phyloP scores from a whole-genome alignment of 352 stramenopile species.

The Globisporangium camurandrum region DNA sequence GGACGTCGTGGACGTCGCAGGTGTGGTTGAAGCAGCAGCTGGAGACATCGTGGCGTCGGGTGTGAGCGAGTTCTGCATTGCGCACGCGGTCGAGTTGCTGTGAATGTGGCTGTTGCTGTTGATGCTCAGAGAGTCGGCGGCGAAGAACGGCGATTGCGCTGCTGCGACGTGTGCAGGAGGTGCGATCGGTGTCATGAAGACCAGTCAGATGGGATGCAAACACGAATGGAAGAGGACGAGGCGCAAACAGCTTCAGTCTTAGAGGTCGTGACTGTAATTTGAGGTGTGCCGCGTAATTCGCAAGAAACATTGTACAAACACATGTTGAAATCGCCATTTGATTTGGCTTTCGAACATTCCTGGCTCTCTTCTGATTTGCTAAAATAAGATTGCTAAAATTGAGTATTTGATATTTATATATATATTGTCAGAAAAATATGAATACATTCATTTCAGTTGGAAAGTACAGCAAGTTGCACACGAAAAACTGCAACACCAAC shows the following conservation, averaged over 20 bases:
- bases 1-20: slow-evolving; percentile 2
- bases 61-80: slow-evolving; percentile 32
- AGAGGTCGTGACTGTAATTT: not conserved
- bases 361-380: not conserved
- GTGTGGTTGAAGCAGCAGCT: not conserved
- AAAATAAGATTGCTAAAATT: not conserved
- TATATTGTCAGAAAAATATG: too few species aligned
- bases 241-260: not conserved
- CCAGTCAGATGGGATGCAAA: not conserved
- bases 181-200: slow-evolving; percentile 35
- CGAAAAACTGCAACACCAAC: not conserved
- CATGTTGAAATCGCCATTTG: not conserved
- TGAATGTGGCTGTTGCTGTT: not conserved
- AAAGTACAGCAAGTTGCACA: too few species aligned
- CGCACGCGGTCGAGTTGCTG: not conserved
- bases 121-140: not conserved
- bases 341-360: not conserved
- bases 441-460: too few species aligned
- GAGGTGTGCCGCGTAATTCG: not conserved
- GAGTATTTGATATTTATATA: not conserved
- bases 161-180: slow-evolving; percentile 12
- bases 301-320: not conserved
- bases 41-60: not conserved
- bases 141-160: slow-evolving; percentile 9
- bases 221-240: slow-evolving; percentile 6